A percentile compares a stretch with the other conserved stretches of the same genome.
phyloP scores from a whole-genome alignment of 345 rosid genomes.

The Eutrema yunnanense region DNA sequence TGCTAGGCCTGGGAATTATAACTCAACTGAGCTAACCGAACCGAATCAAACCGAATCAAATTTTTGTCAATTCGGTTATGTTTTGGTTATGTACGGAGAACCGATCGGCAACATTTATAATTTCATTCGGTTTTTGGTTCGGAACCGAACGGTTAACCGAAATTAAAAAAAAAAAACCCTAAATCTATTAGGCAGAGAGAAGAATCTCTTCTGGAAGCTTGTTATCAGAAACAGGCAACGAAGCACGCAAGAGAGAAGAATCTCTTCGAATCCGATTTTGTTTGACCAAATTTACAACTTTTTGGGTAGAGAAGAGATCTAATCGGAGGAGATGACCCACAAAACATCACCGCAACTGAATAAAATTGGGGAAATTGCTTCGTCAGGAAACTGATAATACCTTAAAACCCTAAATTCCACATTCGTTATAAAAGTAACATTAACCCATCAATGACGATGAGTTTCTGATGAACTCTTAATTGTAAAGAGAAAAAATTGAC shows the following conservation, averaged over 20 bases:
- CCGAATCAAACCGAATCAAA: no score
- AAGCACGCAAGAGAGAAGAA: conserved; percentile 12
- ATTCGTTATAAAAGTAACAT: background rate
- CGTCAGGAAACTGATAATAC: no score
- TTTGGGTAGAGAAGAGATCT: conserved; percentile 11
- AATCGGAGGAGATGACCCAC: background rate
- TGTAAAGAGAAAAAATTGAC: background rate
- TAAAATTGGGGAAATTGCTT: background rate
- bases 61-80: no score
- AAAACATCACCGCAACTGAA: conserved; percentile 11
- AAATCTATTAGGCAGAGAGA: no score
- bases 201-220: no score
- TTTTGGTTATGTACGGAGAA: no score
- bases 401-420: background rate
- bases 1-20: no score
- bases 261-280: background rate
- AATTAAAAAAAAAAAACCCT: no score
- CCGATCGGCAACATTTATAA: no score
- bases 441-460: background rate
- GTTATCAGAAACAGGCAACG: conserved; percentile 4
- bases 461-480: background rate
- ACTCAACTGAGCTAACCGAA: no score
- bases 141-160: no score
- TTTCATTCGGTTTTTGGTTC: no score
- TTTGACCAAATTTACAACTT: background rate